Conservation (phyloP, 257 asterid genomes). For the Solanum piurae region DNA sequence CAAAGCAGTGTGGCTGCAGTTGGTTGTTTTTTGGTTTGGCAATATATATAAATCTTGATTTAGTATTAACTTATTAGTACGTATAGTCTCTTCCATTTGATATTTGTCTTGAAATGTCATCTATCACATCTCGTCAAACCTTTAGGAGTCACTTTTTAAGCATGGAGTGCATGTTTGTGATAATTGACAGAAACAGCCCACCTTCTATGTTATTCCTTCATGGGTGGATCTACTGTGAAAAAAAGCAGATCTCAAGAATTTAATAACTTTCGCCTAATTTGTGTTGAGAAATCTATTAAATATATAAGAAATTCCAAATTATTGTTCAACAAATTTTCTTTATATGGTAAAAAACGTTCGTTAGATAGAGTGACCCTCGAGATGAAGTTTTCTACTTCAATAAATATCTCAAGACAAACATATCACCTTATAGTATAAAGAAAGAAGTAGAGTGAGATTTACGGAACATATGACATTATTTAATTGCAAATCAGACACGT, state of each 20-base stretch:
- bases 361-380: not conserved
- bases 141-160: not conserved
- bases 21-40: not conserved
- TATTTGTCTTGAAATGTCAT: not conserved
- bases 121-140: not conserved
- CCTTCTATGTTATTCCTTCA: not conserved
- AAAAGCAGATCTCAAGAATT: too few relatives aligned
- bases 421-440: not conserved
- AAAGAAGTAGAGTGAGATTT: not conserved
- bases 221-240: not conserved
- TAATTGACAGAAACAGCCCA: not conserved
- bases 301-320: not conserved
- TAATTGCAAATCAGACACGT: not conserved
- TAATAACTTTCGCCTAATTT: not conserved
- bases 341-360: not conserved
- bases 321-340: too few relatives aligned
- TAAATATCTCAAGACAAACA: not conserved
- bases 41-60: not conserved
- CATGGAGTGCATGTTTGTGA: not conserved
- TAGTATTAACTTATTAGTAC: not conserved
- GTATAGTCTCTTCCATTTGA: not conserved
- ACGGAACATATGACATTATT: not conserved
- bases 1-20: not conserved
- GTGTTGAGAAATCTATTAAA: too few relatives aligned
- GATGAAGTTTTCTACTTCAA: not conserved